phyloP scores from a whole-genome alignment of 2,329 filamentous ascomycete species.

The Penicillium sp. region DNA sequence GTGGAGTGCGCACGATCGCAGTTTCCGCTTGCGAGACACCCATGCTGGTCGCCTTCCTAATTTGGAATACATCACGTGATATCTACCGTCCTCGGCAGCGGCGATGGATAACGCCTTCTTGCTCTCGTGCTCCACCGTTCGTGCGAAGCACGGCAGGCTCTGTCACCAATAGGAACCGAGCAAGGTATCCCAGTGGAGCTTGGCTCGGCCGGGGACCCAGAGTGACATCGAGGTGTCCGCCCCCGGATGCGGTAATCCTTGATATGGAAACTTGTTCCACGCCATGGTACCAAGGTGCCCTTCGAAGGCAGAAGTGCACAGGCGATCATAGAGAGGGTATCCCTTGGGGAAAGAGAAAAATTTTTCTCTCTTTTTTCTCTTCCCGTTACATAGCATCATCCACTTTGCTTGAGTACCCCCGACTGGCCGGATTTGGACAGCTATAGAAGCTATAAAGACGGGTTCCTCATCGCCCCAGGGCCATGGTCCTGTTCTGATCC shows the following conservation, averaged over 20 bases:
- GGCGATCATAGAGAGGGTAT: slow-evolving; percentile 14
- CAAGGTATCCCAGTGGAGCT: slow-evolving; percentile 2
- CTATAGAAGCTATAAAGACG: slow-evolving; percentile 21
- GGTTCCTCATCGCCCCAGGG: neutral
- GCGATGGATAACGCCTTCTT: too few species aligned
- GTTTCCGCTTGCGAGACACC: slow-evolving; percentile 16
- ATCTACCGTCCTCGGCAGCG: neutral
- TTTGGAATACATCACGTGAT: slow-evolving; percentile 18
- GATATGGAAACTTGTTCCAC: slow-evolving; percentile 9
- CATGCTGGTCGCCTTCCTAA: slow-evolving; percentile 13
- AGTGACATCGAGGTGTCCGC: slow-evolving; percentile 18
- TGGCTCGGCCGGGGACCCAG: slow-evolving; percentile 6
- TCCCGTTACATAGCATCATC: slow-evolving; percentile 19
- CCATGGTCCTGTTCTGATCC: neutral
- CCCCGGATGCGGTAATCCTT: slow-evolving; percentile 24
- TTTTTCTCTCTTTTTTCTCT: slow-evolving; percentile 2
- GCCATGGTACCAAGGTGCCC: slow-evolving; percentile 10
- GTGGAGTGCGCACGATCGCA: neutral
- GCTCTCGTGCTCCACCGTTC: too few species aligned
- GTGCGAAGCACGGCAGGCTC: too few species aligned
- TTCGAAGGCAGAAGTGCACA: slow-evolving; percentile 14
- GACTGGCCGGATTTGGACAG: slow-evolving; percentile 21
- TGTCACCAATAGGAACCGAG: too few species aligned
- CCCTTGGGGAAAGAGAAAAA: slow-evolving; percentile 2
- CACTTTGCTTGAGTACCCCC: slow-evolving; percentile 6